These are phyloP conservation scores for Sporothrix variecibatus DNA, from an alignment of 2,329 filamentous ascomycete genomes.

Conservation along the genomic window DNA sequence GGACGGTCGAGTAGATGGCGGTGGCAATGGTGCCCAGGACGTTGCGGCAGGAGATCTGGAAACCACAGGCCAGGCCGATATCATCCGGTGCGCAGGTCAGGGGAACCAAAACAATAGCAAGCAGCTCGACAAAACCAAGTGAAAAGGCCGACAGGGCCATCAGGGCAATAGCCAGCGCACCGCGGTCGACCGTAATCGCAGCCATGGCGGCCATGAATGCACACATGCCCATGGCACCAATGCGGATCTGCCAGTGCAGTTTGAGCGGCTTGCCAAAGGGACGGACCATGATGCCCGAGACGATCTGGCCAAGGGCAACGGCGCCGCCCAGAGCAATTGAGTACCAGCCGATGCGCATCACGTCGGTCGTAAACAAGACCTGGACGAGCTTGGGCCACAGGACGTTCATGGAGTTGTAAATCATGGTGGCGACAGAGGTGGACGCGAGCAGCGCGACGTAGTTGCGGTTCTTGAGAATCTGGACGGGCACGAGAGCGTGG, in stretches of 20 bases:
- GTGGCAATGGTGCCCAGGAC: neutral
- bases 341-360: constrained; percentile 14
- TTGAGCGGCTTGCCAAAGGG: neutral
- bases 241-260: constrained; percentile 25
- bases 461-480: constrained; percentile 39
- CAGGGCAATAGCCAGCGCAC: constrained; percentile 18
- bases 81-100: constrained; percentile 36
- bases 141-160: constrained; percentile 17
- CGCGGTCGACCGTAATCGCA: neutral
- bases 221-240: constrained; percentile 40
- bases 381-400: constrained; percentile 42
- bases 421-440: constrained; percentile 35
- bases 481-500: constrained; percentile 42
- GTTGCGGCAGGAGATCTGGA: constrained; percentile 39
- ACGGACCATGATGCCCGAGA: constrained; percentile 12
- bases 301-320: constrained; percentile 16
- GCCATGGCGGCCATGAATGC: constrained; percentile 25
- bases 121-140: constrained; percentile 24
- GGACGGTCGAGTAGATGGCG: constrained; percentile 16
- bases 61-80: constrained; percentile 40
- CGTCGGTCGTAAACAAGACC: constrained; percentile 33
- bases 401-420: constrained; percentile 3
- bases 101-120: constrained; percentile 17
- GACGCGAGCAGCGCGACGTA: constrained; percentile 39
- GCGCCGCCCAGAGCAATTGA: neutral